Conservation (phyloP, 192 early-diverging fungal species). For the Backusella morwellensis region DNA sequence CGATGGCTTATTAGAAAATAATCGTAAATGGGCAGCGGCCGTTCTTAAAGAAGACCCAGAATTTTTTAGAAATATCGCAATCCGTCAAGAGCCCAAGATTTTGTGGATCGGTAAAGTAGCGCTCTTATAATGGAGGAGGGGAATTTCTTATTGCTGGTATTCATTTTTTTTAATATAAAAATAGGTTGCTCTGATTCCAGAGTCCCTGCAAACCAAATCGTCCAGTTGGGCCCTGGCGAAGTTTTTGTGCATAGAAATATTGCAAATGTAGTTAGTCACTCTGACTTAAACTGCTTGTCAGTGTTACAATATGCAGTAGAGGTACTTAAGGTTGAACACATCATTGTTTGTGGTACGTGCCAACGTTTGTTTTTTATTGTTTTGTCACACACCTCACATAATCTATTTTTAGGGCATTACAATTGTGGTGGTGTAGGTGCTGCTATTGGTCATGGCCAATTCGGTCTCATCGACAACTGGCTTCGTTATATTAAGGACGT, state of each 20-base stretch:
- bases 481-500: constrained; percentile 84
- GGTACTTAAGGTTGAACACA: constrained; percentile 86
- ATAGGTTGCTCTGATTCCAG: constrained; percentile 91
- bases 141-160: not conserved
- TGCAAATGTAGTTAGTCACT: constrained; percentile 83
- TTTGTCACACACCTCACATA: not conserved
- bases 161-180: not conserved
- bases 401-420: constrained; percentile 50
- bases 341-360: constrained; percentile 81
- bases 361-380: not conserved
- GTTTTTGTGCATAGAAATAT: constrained; percentile 98
- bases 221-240: constrained; percentile 72
- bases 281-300: constrained; percentile 78
- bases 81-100: constrained; percentile 79
- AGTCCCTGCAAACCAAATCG: constrained; percentile 80
- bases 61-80: constrained; percentile 69
- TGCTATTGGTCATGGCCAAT: constrained; percentile 55
- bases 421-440: constrained; percentile 71
- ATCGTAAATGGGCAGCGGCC: constrained; percentile 61
- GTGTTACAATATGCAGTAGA: constrained; percentile 95
- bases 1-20: constrained; percentile 49
- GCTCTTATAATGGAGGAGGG: not conserved
- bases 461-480: constrained; percentile 90
- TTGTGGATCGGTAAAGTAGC: constrained; percentile 71
- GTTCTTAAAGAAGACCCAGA: constrained; percentile 58